phyloP scores from a whole-genome alignment of 192 early-diverging fungal species.

The Cetraspora pellucida region DNA sequence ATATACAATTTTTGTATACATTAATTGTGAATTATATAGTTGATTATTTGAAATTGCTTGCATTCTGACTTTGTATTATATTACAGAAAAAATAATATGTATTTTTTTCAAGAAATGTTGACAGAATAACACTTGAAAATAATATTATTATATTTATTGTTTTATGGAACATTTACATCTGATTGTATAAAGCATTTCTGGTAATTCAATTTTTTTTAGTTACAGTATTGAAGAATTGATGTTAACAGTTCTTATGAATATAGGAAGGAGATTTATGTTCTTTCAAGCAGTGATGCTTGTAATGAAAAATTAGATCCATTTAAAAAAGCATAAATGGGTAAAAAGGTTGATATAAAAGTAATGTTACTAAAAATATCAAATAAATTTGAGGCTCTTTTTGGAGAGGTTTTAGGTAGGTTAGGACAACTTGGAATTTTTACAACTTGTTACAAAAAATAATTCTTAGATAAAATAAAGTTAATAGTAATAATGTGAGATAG shows the following conservation, averaged over 20 bases:
- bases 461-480: conserved; percentile 26
- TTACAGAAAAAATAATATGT: conserved; percentile 21
- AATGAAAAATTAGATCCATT: conserved; percentile 24
- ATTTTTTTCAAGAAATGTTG: conserved; percentile 1
- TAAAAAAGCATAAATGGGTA: conserved; percentile 22
- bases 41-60: conserved; percentile 1
- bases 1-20: conserved; percentile 23
- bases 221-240: conserved; percentile 1
- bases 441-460: conserved; percentile 15
- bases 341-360: conserved; percentile 20
- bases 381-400: conserved; percentile 20
- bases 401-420: conserved; percentile 6
- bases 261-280: conserved; percentile 7
- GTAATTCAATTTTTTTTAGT: conserved; percentile 6
- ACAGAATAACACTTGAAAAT: conserved; percentile 17
- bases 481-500: conserved; percentile 8
- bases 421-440: conserved; percentile 11
- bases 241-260: conserved; percentile 3
- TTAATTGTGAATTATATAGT: conserved; percentile 20
- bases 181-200: conserved; percentile 1
- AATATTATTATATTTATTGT: background rate
- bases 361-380: conserved; percentile 8
- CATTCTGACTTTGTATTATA: conserved; percentile 10
- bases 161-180: conserved; percentile 10
- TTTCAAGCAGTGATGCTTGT: background rate